These are phyloP conservation scores for Cytospora piceicola DNA, from an alignment of 2,329 filamentous ascomycete genomes.

Conservation along the genomic window DNA sequence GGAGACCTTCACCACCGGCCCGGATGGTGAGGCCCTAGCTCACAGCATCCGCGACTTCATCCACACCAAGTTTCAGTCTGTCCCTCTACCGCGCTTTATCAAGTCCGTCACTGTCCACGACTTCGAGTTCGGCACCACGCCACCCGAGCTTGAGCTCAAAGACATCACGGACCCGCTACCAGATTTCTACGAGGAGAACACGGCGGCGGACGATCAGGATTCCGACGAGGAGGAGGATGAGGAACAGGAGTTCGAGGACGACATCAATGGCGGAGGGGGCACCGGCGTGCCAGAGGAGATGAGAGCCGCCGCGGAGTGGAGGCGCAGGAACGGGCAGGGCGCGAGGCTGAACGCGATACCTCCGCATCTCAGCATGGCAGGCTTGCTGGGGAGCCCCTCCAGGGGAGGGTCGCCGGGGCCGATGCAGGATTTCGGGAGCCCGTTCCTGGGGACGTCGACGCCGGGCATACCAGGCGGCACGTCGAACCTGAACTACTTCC, in stretches of 20 bases:
- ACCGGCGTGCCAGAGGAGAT: conserved; percentile 41
- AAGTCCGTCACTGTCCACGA: conserved; percentile 92
- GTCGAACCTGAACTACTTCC: conserved; percentile 81
- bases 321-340: conserved; percentile 31
- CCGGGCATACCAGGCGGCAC: conserved; percentile 71
- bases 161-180: conserved; percentile 94
- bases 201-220: conserved; percentile 64
- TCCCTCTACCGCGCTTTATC: conserved; percentile 92
- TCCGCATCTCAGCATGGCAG: conserved; percentile 47
- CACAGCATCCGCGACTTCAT: conserved; percentile 90
- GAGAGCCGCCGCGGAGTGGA: conserved; percentile 34
- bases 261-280: conserved; percentile 37
- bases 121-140: conserved; percentile 86
- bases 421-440: conserved; percentile 53
- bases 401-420: conserved; percentile 14
- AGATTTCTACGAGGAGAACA: conserved; percentile 90
- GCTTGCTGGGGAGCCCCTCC: conserved; percentile 16
- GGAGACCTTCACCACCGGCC: conserved; percentile 86
- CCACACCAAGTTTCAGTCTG: conserved; percentile 92
- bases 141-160: conserved; percentile 88
- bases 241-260: conserved; percentile 44
- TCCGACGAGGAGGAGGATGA: conserved; percentile 48
- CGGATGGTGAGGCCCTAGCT: conserved; percentile 83
- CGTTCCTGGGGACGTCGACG: conserved; percentile 63
- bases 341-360: conserved; percentile 36